Evolutionary conservation across 2,329 filamentous ascomycete genomes (phyloP), one percentile per base, ranked within the genome.

Genomic region (Rutstroemia sp.): DNA sequence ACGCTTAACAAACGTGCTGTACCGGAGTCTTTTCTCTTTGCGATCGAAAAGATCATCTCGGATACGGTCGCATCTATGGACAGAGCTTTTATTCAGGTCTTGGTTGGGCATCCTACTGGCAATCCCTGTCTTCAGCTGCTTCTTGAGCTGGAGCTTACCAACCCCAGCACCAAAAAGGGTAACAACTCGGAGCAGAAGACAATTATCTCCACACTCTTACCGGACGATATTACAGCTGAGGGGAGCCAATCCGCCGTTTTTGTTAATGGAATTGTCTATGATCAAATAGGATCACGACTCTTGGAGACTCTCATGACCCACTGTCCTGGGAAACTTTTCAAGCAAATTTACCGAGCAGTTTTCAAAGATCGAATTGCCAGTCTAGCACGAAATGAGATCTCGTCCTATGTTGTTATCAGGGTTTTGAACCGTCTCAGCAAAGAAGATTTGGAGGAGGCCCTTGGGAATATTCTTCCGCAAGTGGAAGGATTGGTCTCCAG

Each of bases 101-200:
- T 99, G 56, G 90, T 92, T 1, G 91, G 85, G 19, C 92, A 97
- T 67, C 90, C 89, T 4, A 88, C 92, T 1, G 94, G 91, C 49
- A 96, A 96, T 66, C 94, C 94, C 0, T 88, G 91, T 0, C 78
- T 99, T n/a, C 94, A 97, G 70, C 79, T 97, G 1, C 77, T 99
- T 30, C 76, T 99, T 3, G 89, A 92, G 67, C 77, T 99, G 16
- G 94, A 99, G 67, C 81, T 97, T 49, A 80, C 84, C 0, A 77
- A 88, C 58, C 87, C 87, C 62, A 82, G 82, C 51, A 87, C 89
- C 62, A 77, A 80, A 54, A 83, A 83, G 60, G 80, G 78, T 4
- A 81, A 81, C 6, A 81, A 79, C 44, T 83, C 67, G 7, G 54
- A 61, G 6, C 58, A 64, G n/a, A 68, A 69, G 19, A 71, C 87